phyloP scores from a whole-genome alignment of 768 basidiomycete genomes.

The Russula virescens region DNA sequence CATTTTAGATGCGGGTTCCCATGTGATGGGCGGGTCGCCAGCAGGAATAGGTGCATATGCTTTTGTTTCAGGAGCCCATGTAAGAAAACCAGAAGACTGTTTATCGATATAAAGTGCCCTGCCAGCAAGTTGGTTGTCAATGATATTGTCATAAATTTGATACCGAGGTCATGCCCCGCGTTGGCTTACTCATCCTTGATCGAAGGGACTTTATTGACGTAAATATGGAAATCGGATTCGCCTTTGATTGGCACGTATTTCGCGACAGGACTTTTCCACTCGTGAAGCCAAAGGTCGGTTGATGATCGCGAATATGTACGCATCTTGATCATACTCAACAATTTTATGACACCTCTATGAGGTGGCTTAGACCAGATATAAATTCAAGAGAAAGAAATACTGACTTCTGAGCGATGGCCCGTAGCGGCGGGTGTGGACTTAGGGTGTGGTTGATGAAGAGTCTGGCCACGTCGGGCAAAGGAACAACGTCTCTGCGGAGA shows the following conservation, averaged over 20 bases:
- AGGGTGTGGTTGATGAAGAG: slow-evolving; percentile 61
- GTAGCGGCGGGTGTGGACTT: slow-evolving; percentile 68
- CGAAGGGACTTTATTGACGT: slow-evolving; percentile 31
- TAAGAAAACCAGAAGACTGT: slow-evolving; percentile 68
- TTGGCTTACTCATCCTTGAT: slow-evolving; percentile 21
- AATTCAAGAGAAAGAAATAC: slow-evolving; percentile 14
- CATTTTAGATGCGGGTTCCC: slow-evolving; percentile 50
- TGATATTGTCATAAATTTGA: background rate
- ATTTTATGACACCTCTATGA: slow-evolving; percentile 57
- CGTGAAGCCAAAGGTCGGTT: slow-evolving; percentile 67
- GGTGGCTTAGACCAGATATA: slow-evolving; percentile 10
- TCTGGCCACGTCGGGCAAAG: slow-evolving; percentile 46
- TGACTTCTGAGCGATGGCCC: slow-evolving; percentile 60
- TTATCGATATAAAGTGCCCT: slow-evolving; percentile 64
- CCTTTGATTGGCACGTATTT: slow-evolving; percentile 42
- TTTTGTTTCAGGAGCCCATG: slow-evolving; percentile 61
- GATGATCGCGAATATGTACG: slow-evolving; percentile 59
- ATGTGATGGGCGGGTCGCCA: slow-evolving; percentile 37
- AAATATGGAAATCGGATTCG: slow-evolving; percentile 44
- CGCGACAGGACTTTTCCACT: slow-evolving; percentile 61
- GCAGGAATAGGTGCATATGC: slow-evolving; percentile 45
- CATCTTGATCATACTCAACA: slow-evolving; percentile 66
- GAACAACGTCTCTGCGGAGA: slow-evolving; percentile 55
- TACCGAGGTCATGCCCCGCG: background rate
- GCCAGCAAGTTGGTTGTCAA: background rate